These are phyloP conservation scores for Magnaporthiopsis incrustans DNA, from an alignment of 2,329 filamentous ascomycete species.

Conservation along the genomic window DNA sequence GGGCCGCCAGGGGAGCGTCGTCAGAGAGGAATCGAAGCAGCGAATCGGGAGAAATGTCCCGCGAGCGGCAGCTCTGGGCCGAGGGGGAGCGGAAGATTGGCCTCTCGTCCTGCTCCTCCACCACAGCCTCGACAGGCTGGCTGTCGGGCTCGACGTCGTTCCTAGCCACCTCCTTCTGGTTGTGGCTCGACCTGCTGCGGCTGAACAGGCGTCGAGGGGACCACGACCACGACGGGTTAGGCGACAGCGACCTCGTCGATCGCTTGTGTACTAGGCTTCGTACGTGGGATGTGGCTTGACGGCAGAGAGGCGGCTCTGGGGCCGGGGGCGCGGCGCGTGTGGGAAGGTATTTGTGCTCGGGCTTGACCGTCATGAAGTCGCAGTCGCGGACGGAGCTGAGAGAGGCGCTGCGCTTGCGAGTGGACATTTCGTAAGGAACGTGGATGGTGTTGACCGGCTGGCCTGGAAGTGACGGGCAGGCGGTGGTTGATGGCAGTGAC, in stretches of 20 bases:
- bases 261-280: conserved; percentile 18
- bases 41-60: conserved; percentile 49
- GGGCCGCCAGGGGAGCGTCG: conserved; percentile 26
- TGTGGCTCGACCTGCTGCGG: conserved; percentile 21
- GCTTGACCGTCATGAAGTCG: conserved; percentile 68
- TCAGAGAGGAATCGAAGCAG: conserved; percentile 41
- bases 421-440: conserved; percentile 62
- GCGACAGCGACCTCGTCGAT: conserved; percentile 38
- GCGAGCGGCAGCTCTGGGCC: conserved; percentile 32
- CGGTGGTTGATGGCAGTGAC: conserved; percentile 62
- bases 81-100: conserved; percentile 24
- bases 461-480: conserved; percentile 80
- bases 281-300: conserved; percentile 19
- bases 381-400: conserved; percentile 49
- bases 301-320: conserved; percentile 31
- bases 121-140: not conserved
- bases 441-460: conserved; percentile 80
- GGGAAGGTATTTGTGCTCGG: conserved; percentile 65
- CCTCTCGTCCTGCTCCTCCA: conserved; percentile 17
- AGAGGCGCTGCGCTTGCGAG: conserved; percentile 56
- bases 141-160: conserved; percentile 19
- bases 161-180: conserved; percentile 14
- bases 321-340: conserved; percentile 51
- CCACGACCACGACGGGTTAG: conserved; percentile 37
- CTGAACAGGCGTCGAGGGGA: conserved; percentile 40